Conservation (phyloP, 352 stramenopile genomes). For the Phytophthora hybrid region DNA sequence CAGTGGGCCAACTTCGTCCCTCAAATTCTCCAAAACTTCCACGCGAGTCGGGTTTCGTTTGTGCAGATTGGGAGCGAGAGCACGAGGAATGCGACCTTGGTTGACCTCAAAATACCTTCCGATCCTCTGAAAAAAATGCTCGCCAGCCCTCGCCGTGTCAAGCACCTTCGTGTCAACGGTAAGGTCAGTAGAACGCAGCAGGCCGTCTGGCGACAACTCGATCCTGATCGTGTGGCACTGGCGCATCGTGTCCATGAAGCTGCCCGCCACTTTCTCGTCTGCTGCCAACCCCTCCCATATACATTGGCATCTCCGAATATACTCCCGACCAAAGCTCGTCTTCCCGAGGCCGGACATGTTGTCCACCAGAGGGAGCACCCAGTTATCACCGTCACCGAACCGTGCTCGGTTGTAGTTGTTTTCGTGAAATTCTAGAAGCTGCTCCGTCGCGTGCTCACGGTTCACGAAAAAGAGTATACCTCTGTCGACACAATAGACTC, state of each 20-base stretch:
- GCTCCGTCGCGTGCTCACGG: conserved; percentile 1
- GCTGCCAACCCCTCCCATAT: no score
- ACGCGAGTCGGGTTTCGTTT: no score
- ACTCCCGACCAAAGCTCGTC: conserved; percentile 12
- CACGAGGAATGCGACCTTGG: no score
- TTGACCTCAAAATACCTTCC: no score
- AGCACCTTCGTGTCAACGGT: no score
- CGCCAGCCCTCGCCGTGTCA: no score
- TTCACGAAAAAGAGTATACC: background rate
- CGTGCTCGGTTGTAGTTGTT: conserved; percentile 5
- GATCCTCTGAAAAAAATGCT: no score
- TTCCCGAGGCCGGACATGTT: conserved; percentile 17
- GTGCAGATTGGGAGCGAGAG: no score
- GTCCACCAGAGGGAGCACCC: conserved; percentile 21
- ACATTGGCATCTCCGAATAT: conserved; percentile 10
- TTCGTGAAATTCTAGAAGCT: conserved; percentile 15
- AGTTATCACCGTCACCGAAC: background rate
- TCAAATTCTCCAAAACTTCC: background rate
- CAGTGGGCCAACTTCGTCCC: conserved; percentile 26
- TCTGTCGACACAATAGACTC: background rate
- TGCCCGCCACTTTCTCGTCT: no score
- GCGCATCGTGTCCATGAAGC: conserved; percentile 3
- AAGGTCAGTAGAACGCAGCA: no score
- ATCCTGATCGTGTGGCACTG: conserved; percentile 21
- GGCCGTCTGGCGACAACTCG: background rate